phyloP scores from a whole-genome alignment of 2,329 filamentous ascomycete species.

The Hypocrella siamensis region DNA sequence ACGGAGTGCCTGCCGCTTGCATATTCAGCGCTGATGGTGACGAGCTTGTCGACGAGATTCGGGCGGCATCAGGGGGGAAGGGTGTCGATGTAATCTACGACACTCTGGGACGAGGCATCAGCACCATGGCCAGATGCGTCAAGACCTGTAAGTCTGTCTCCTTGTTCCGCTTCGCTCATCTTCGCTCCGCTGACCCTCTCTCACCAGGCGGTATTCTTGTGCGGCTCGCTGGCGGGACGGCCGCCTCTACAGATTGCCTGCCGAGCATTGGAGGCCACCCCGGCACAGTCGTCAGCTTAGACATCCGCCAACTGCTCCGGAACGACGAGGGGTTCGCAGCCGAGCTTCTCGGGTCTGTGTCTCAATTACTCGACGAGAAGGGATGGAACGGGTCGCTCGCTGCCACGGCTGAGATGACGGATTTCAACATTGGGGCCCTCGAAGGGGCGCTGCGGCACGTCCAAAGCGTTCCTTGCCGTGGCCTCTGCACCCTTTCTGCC shows the following conservation, averaged over 20 bases:
- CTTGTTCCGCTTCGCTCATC: neutral
- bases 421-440: constrained; percentile 9
- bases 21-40: constrained; percentile 23
- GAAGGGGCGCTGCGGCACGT: constrained; percentile 12
- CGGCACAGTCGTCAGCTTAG: constrained; percentile 16
- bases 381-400: neutral
- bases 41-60: constrained; percentile 16
- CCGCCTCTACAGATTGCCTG: constrained; percentile 4
- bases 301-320: constrained; percentile 15
- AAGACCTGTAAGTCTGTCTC: constrained; percentile 15
- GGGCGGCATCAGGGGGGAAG: constrained; percentile 13
- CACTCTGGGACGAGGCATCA: constrained; percentile 20
- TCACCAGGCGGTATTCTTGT: constrained; percentile 16
- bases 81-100: constrained; percentile 30
- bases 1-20: constrained; percentile 17
- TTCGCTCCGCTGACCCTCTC: too few species aligned
- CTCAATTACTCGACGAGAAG: constrained; percentile 2
- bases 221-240: constrained; percentile 13
- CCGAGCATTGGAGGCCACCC: constrained; percentile 3
- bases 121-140: constrained; percentile 18
- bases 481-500: constrained; percentile 8
- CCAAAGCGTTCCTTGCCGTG: constrained; percentile 11
- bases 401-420: neutral
- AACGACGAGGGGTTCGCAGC: constrained; percentile 16
- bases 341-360: constrained; percentile 11